Evolutionary conservation across 2,329 filamentous ascomycete genomes (phyloP).

Genomic region (Penicillium sp.): DNA sequence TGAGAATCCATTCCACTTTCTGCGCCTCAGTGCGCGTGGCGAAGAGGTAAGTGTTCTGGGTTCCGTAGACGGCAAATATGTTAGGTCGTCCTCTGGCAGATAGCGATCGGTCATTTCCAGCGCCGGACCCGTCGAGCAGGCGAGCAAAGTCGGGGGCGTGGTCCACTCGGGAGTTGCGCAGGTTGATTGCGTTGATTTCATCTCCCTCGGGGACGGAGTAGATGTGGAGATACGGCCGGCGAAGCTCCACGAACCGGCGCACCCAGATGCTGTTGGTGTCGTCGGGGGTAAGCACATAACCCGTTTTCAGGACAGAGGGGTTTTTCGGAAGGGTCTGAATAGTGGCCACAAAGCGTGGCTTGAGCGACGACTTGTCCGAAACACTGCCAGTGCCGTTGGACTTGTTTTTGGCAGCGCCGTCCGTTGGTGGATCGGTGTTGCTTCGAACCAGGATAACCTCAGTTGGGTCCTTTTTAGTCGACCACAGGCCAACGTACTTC

Average conservation of each 20-base stretch:
- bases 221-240: conserved; percentile 85
- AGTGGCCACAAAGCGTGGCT: conserved; percentile 66
- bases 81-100: conserved; percentile 52
- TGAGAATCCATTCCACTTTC: conserved; percentile 95
- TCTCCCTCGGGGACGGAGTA: conserved; percentile 76
- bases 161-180: conserved; percentile 86
- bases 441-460: conserved; percentile 42
- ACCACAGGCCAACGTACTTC: conserved; percentile 42
- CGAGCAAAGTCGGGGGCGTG: conserved; percentile 82
- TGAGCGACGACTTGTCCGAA: conserved; percentile 34
- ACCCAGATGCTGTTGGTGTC: conserved; percentile 75
- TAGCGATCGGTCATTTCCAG: conserved; percentile 32
- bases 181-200: conserved; percentile 80
- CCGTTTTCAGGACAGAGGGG: conserved; percentile 72
- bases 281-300: conserved; percentile 80
- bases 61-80: conserved; percentile 91
- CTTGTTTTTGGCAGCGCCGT: conserved; percentile 31
- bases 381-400: conserved; percentile 25
- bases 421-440: conserved; percentile 42
- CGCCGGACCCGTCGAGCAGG: conserved; percentile 56
- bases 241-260: conserved; percentile 85
- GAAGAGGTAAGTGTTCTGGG: conserved; percentile 92
- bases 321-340: conserved; percentile 78
- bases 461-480: conserved; percentile 38
- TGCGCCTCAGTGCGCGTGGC: conserved; percentile 82